Conservation (phyloP, 148 eudicot species). For the Cornus florida region DNA sequence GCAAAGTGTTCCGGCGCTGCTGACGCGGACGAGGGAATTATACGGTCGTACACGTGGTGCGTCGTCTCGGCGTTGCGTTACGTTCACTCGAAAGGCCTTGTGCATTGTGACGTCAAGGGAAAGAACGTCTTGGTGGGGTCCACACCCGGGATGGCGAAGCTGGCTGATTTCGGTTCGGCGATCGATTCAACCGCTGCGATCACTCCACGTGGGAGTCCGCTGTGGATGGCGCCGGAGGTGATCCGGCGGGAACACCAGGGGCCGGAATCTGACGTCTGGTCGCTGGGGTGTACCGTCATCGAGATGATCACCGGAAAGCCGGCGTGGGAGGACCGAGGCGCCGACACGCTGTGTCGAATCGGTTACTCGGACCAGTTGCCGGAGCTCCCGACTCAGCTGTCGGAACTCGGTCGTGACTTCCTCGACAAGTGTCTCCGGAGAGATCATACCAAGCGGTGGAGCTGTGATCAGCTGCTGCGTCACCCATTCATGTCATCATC, state of each 20-base stretch:
- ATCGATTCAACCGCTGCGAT: background rate
- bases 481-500: slow-evolving; percentile 55
- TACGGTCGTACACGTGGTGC: slow-evolving; percentile 56
- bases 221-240: slow-evolving; percentile 98
- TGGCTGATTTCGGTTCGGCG: slow-evolving; percentile 83
- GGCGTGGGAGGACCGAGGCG: slow-evolving; percentile 58
- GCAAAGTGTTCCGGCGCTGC: slow-evolving; percentile 13
- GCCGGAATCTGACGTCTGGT: slow-evolving; percentile 74
- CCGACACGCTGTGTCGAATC: slow-evolving; percentile 45
- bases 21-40: slow-evolving; percentile 36
- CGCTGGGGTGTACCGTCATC: slow-evolving; percentile 81
- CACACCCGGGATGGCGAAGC: slow-evolving; percentile 42
- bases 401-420: slow-evolving; percentile 51
- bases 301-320: slow-evolving; percentile 85
- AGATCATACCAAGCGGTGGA: slow-evolving; percentile 52
- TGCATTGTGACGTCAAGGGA: slow-evolving; percentile 84
- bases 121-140: slow-evolving; percentile 54
- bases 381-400: slow-evolving; percentile 40
- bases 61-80: slow-evolving; percentile 43
- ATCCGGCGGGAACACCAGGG: slow-evolving; percentile 70
- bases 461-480: slow-evolving; percentile 61
- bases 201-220: slow-evolving; percentile 74
- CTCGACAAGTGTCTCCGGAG: slow-evolving; percentile 58
- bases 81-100: slow-evolving; percentile 47
- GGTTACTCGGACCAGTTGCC: slow-evolving; percentile 64